Evolutionary conservation across 257 asterid genomes (phyloP).

Genomic region (Marsdenia floribunda): DNA sequence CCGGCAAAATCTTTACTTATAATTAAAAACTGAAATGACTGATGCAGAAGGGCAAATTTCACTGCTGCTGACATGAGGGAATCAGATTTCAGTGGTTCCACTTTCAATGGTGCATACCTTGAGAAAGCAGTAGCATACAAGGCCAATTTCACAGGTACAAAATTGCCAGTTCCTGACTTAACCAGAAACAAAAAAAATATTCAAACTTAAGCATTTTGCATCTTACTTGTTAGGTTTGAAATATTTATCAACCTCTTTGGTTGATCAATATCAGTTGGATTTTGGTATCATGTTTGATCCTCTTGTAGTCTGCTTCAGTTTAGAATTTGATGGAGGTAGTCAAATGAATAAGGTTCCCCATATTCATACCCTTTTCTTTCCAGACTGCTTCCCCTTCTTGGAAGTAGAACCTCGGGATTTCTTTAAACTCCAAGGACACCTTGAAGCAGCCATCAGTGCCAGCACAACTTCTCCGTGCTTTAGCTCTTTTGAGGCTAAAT

Average conservation of each 20-base stretch:
- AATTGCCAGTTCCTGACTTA: background rate
- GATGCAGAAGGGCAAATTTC: constrained; percentile 95
- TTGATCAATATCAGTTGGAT: background rate
- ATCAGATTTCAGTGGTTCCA: constrained; percentile 91
- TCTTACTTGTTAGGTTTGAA: background rate
- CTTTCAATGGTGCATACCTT: constrained; percentile 90
- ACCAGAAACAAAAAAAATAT: background rate
- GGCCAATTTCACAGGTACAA: constrained; percentile 73
- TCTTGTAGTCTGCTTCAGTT: background rate
- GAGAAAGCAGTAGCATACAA: constrained; percentile 94
- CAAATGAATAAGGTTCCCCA: background rate
- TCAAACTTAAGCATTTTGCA: background rate
- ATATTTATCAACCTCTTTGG: too few species aligned
- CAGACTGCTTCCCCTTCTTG: background rate
- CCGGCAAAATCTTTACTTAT: constrained; percentile 19
- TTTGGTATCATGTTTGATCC: background rate
- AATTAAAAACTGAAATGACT: constrained; percentile 31
- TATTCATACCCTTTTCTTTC: background rate
- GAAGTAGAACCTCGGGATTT: background rate
- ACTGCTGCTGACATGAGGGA: constrained; percentile 98
- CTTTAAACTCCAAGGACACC: constrained; percentile 12
- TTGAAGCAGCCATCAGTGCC: constrained; percentile 12
- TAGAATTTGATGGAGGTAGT: background rate
- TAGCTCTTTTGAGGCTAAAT: background rate
- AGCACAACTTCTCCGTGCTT: background rate